These are phyloP conservation scores for Singerocomus rubriflavus DNA, from an alignment of 1,284 basidiomycete species.

Conservation along the genomic window DNA sequence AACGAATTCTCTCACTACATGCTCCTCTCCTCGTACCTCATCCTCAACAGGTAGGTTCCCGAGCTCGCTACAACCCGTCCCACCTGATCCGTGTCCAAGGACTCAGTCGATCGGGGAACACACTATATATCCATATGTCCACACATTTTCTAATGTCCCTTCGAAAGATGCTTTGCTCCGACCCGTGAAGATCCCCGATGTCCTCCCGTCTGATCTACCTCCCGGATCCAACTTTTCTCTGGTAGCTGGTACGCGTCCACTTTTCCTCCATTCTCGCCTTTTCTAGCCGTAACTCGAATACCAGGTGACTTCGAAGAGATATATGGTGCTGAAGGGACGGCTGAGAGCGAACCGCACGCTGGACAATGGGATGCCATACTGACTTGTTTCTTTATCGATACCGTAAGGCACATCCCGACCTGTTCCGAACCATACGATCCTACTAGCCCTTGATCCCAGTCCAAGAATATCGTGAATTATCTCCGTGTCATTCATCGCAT, in stretches of 20 bases:
- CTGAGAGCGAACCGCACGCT: conserved; percentile 58
- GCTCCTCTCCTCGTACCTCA: conserved; percentile 81
- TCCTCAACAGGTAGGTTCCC: conserved; percentile 65
- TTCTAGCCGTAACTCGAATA: neutral
- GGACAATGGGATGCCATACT: conserved; percentile 86
- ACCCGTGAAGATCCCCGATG: conserved; percentile 76
- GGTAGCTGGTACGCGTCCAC: conserved; percentile 62
- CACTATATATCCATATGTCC: conserved; percentile 83
- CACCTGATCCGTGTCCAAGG: conserved; percentile 36
- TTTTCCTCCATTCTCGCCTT: neutral
- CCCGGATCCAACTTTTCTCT: conserved; percentile 70
- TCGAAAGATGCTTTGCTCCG: conserved; percentile 62
- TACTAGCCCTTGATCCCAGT: conserved; percentile 42
- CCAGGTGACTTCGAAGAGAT: conserved; percentile 91
- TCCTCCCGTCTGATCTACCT: conserved; percentile 73
- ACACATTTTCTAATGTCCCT: conserved; percentile 82
- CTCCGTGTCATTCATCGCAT: conserved; percentile 79
- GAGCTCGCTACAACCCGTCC: neutral
- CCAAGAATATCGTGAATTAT: conserved; percentile 91
- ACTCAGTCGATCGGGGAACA: conserved; percentile 66
- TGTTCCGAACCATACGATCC: neutral
- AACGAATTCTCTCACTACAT: conserved; percentile 96
- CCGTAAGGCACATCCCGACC: conserved; percentile 44
- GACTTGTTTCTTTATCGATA: conserved; percentile 99
- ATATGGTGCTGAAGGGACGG: conserved; percentile 59